phyloP scores from a whole-genome alignment of 352 stramenopile genomes.

The Globisporangium cylindrosporum region DNA sequence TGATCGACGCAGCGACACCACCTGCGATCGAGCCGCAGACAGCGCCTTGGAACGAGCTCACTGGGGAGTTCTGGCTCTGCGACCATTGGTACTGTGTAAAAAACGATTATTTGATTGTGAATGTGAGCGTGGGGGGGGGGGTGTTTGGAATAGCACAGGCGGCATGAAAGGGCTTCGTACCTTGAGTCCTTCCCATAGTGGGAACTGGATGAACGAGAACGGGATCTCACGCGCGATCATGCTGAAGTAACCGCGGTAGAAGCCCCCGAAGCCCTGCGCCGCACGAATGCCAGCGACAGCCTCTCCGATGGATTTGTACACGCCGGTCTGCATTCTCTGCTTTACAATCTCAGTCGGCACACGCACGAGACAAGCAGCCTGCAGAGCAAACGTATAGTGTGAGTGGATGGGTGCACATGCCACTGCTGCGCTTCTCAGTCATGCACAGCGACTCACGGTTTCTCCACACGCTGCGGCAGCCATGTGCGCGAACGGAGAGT shows the following conservation, averaged over 20 bases:
- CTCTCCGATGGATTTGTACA: conserved; percentile 74
- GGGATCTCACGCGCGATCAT: conserved; percentile 99
- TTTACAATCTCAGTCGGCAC: conserved; percentile 99
- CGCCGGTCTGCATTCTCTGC: conserved; percentile 97
- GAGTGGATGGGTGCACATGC: background rate
- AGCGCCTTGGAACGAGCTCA: conserved; percentile 92
- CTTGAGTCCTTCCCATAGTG: conserved; percentile 98
- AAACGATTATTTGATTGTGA: background rate
- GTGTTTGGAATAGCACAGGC: background rate
- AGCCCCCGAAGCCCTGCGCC: conserved; percentile 76
- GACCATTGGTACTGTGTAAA: conserved; percentile 70
- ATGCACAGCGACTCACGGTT: conserved; percentile 48
- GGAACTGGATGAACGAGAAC: conserved; percentile 99
- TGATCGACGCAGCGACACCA: conserved; percentile 94
- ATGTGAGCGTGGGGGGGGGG: background rate
- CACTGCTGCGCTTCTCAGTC: background rate
- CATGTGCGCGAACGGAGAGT: conserved; percentile 94
- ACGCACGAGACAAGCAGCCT: conserved; percentile 96
- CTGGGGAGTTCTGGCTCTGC: conserved; percentile 61
- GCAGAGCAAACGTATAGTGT: background rate
- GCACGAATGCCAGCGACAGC: conserved; percentile 77
- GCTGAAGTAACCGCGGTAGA: conserved; percentile 97
- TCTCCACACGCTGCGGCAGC: conserved; percentile 93
- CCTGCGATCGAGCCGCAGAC: conserved; percentile 95
- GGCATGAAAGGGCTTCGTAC: conserved; percentile 21